Conservation (phyloP, 257 asterid species). For the Capsicum baccatum region DNA sequence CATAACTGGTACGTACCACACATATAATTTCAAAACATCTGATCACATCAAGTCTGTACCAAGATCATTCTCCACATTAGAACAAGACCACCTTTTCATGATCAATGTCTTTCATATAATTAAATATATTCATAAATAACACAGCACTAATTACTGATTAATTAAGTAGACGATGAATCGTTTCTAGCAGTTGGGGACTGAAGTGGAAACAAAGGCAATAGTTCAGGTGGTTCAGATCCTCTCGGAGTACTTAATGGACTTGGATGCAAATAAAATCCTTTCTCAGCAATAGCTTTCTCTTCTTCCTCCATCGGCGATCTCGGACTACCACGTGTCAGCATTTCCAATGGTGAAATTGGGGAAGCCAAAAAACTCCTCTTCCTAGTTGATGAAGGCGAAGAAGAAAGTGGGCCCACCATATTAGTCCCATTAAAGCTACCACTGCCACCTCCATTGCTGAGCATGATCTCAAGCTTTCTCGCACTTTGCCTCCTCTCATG, state of each 20-base stretch:
- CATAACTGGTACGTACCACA: not conserved
- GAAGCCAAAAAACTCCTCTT: conserved; percentile 51
- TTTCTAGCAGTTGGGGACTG: conserved; percentile 45
- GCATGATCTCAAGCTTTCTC: conserved; percentile 73
- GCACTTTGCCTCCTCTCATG: conserved; percentile 76
- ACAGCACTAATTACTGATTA: not conserved
- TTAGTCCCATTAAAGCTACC: not conserved
- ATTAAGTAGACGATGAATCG: not conserved
- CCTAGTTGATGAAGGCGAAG: conserved; percentile 32
- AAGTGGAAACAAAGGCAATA: conserved; percentile 81
- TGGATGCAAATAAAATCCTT: conserved; percentile 81
- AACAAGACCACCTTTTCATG: not conserved
- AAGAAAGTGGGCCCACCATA: conserved; percentile 30
- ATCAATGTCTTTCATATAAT: not conserved
- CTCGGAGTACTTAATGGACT: conserved; percentile 65
- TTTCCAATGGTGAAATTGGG: conserved; percentile 80
- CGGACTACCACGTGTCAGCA: conserved; percentile 59
- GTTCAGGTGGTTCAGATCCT: conserved; percentile 82
- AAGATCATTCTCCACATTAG: not conserved
- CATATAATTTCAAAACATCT: not conserved
- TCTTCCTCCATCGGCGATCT: conserved; percentile 62
- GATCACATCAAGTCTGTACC: not conserved
- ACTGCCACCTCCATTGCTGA: conserved; percentile 31
- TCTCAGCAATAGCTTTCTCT: conserved; percentile 67
- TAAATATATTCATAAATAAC: not conserved